Evolutionary conservation across 2,329 filamentous ascomycete genomes (phyloP).

Genomic region (Talaromyces sp.): DNA sequence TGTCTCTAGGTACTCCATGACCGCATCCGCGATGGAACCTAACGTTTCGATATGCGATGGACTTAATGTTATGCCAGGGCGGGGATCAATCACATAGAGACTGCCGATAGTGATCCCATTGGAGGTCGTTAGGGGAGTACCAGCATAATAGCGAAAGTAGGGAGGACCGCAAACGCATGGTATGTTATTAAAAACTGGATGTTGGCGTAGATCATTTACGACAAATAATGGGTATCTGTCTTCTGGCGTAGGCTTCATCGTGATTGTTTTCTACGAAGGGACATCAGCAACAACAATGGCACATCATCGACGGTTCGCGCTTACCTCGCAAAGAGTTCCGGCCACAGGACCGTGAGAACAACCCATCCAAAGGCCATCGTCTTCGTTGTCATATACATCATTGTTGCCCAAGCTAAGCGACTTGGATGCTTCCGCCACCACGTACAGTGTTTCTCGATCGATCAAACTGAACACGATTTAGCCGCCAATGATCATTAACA

Average conservation of each 20-base stretch:
- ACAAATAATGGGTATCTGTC: constrained; percentile 24
- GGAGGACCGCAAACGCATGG: constrained; percentile 28
- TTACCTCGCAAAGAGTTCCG: constrained; percentile 23
- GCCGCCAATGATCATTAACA: not conserved
- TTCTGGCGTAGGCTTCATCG: constrained; percentile 16
- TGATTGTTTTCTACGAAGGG: constrained; percentile 21
- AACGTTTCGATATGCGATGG: constrained; percentile 23
- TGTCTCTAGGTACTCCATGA: constrained; percentile 30
- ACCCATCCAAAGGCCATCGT: constrained; percentile 30
- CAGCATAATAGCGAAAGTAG: constrained; percentile 31
- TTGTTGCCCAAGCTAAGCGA: constrained; percentile 37
- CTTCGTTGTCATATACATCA: constrained; percentile 27
- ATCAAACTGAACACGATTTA: constrained; percentile 33
- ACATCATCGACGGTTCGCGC: not conserved
- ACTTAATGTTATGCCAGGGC: constrained; percentile 20
- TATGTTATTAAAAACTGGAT: constrained; percentile 31
- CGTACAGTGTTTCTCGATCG: constrained; percentile 43
- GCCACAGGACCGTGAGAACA: constrained; percentile 34
- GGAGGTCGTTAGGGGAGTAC: constrained; percentile 30
- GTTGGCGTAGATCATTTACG: constrained; percentile 31
- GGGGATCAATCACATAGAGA: constrained; percentile 28
- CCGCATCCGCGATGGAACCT: constrained; percentile 24
- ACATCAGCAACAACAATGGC: not conserved
- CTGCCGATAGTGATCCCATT: constrained; percentile 32
- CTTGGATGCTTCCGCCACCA: constrained; percentile 45